Base-by-base conservation (phyloP, 2,329 filamentous ascomycete genomes). In the Pseudocercospora ulei region DNA sequence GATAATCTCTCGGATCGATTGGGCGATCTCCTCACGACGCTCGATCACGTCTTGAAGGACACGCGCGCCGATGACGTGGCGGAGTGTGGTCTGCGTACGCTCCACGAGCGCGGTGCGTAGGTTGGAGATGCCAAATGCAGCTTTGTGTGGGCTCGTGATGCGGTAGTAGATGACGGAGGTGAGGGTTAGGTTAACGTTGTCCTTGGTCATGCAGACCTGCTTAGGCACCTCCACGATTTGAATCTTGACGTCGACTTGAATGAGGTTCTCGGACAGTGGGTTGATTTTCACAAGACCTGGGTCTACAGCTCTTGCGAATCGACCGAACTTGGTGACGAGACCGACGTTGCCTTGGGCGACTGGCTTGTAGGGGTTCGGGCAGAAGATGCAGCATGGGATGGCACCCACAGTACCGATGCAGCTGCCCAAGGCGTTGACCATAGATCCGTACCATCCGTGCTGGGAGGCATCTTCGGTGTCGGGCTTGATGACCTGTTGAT, bases 141-240 rank as follows among this genome's bases (percentile, higher is more conserved):
- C 86, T 68, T 93, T 95, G 73, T 96, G 88, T 1, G 90, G 90
- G 17, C 82, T 82, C 39, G 80, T 82, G 58, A 98, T 88, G 71
- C 94, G 87, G 70, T 98, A 98, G 74, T 98, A 98, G 67, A 98
- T 95, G 60, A 98, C 90, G 4, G 84, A 93, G 31, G 87, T 96
- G 52, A 98, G 72, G 55, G 87, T 80, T 26, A 98, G 72, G 29
- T 83, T 93, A 48, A 96, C 90, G 57, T 98, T 98, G 71, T 98
- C 90, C 69, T 96, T 96, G 62, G 90, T 98, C 87, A 98, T 98
- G 72, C 90, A 96, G 47, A 88, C 78, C 66, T 98, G 90, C 65
- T 87, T 78, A 11, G 88, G 88, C 14, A 98, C 90, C 70, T 98
- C 81, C 29, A 92, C 85, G 50, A 94, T 95, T 68, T 98, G 90